Evolutionary conservation across 495 filamentous ascomycete species (phyloP), one percentile per base, ranked within the genome.

Genomic region (Hypoxylon cercidicola): DNA sequence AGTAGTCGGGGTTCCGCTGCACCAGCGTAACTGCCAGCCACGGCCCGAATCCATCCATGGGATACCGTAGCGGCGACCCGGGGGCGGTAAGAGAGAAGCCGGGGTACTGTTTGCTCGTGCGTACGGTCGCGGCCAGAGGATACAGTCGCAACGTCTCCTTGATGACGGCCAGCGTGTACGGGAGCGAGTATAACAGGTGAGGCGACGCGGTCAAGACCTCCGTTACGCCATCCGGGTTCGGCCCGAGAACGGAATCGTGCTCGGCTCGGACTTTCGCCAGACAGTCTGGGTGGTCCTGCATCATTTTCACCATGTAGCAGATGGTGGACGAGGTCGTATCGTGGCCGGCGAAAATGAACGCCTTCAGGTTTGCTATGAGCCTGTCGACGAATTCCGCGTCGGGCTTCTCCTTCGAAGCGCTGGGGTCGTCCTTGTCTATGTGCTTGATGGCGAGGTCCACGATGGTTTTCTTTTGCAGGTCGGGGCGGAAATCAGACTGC

Each of bases 61-160:
- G 72, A 40, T 66, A 77, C 13, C 35, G 54, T 0, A 39, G 60
- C 34, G 68, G 15, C 10, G 53, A 82, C 11, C 65, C 67, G 1
- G 72, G 58, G 0, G 45, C 64, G 7, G 79, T 51, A 9, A 59
- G 54, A 8, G 64, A 57, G 7, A 72, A 75, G 0, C 75, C 75
- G 1, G 73, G 47, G 1, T 69, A 57, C 15, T 39, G 61, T 9
- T 76, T 63, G 35, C 53, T 63, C 10, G 74, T 64, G 2, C 76
- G 73, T 6, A 74, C 55, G 0, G 66, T 75, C 0, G 62, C 55
- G 12, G 77, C 74, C 0, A 76, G 66, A 1, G 79, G 74, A 55
- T 75, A 76, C 12, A 85, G 57, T 13, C 83, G 71, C 28, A 85
- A 64, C 1, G 70, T 75, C 68, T 85, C 82, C 55, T 78, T 76